Base-by-base conservation (phyloP, 1,139 yeast genomes). In the Taiozyma onychis region DNA sequence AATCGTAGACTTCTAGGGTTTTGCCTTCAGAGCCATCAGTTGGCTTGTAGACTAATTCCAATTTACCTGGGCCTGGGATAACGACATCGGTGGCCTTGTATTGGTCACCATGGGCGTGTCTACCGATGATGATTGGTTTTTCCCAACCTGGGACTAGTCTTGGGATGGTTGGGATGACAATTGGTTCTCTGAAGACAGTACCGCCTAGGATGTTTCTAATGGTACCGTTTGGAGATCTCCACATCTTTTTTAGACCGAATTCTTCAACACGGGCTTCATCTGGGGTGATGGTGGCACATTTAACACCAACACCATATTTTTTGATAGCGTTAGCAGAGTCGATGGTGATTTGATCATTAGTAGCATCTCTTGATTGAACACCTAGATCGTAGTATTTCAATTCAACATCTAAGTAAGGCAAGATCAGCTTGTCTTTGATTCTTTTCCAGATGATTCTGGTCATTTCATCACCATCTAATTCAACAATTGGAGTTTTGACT, bases 271-370 rank as follows among this genome's bases (percentile, higher is more conserved):
- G 82, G 43, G 87, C 91, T 74, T 91, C 98, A 68, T 91, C 98
- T 9, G 98, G 98, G n/a, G 98, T 91, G 69, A 91, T 91, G 51
- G 98, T 91, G 48, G 98, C 98, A 74, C 98, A 91, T 75, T 91
- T 91, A 64, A 91, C 86, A 54, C 96, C 98, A 46, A 91, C 98
- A 51, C 90, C 88, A 68, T 88, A 85, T 72, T 90, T 77, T 68
- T 83, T 77, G 63, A 88, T 90, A 49, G 98, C 98, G 55, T 86
- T 76, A 39, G 97, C 97, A 8, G 97, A 89, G 57, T 91, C 97
- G 48, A 77, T 68, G 30, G 98, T 91, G 63, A 91, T 89, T 72
- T 87, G 74, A 69, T 91, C 98, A 62, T 88, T 78, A 44, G 98
- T 91, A 59, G 81, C 70, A 70, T 91, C 97, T 69, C 98, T 82